Percentiles rank a stretch among this genome's conserved stretches.
phyloP scores from a whole-genome alignment of 1,284 basidiomycete species.

The Kwoniella shivajii region DNA sequence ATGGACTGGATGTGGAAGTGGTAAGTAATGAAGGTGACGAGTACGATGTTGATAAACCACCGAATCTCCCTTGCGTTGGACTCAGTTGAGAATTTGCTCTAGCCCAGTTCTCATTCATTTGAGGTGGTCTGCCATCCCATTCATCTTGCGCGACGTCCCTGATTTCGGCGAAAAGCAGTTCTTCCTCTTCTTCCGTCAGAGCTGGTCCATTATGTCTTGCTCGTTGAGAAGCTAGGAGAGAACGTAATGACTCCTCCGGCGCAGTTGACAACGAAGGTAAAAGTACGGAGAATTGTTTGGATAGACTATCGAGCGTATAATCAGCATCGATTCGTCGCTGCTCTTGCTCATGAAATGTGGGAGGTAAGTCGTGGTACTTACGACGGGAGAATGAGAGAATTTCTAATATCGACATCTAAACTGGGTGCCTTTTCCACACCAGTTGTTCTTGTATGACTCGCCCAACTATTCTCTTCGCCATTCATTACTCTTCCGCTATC shows the following conservation, averaged over 20 bases:
- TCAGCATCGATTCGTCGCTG: not conserved
- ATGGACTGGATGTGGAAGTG: conserved; percentile 22
- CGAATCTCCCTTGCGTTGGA: not conserved
- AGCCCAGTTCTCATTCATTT: conserved; percentile 9
- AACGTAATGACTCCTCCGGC: conserved; percentile 40
- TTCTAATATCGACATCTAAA: conserved; percentile 46
- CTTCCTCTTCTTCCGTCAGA: conserved; percentile 48
- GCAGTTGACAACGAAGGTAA: conserved; percentile 37
- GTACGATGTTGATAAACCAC: conserved; percentile 1
- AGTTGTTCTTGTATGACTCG: not conserved
- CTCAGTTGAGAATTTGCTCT: not conserved
- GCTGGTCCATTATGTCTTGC: conserved; percentile 38
- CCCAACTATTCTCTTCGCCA: not conserved
- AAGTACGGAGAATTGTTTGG: conserved; percentile 50
- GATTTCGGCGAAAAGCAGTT: conserved; percentile 46
- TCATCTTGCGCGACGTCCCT: conserved; percentile 16
- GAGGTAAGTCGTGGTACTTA: conserved; percentile 22
- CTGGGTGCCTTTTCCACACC: conserved; percentile 31
- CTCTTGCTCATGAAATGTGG: not conserved
- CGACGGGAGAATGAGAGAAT: conserved; percentile 50
- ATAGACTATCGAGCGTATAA: conserved; percentile 26
- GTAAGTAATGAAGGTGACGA: conserved; percentile 11
- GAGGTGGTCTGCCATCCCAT: conserved; percentile 42
- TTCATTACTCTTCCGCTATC: conserved; percentile 1
- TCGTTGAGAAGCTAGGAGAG: conserved; percentile 44